These are phyloP conservation scores for Lycium barbarum DNA, from an alignment of 257 asterid genomes.

Conservation along the genomic window DNA sequence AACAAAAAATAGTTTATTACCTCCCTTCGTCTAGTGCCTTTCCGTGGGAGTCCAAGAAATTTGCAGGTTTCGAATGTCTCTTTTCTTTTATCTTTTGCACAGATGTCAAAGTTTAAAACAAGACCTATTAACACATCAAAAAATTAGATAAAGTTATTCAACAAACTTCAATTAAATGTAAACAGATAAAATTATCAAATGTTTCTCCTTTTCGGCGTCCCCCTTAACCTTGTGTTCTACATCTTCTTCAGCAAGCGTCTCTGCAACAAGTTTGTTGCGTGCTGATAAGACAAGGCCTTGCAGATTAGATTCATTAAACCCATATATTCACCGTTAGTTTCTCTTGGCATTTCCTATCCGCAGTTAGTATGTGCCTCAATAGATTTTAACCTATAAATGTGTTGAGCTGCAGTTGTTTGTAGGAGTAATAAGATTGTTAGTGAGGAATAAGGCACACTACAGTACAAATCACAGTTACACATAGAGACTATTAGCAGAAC, in stretches of 20 bases:
- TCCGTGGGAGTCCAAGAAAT: slow-evolving; percentile 71
- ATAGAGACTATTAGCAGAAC: too few relatives aligned
- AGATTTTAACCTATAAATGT: too few relatives aligned
- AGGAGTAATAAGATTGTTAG: too few relatives aligned
- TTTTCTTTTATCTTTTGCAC: slow-evolving; percentile 70
- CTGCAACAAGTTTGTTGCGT: slow-evolving; percentile 76
- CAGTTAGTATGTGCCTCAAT: neutral
- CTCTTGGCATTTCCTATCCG: too few relatives aligned
- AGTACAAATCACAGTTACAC: too few relatives aligned
- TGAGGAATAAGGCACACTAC: too few relatives aligned
- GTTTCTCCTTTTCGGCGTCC: slow-evolving; percentile 86
- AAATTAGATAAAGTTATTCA: neutral
- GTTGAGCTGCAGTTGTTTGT: too few relatives aligned
- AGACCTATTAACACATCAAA: neutral
- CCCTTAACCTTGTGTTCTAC: slow-evolving; percentile 75
- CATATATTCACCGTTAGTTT: slow-evolving; percentile 13
- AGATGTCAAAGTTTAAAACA: slow-evolving; percentile 26
- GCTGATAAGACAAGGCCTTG: slow-evolving; percentile 97
- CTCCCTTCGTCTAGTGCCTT: slow-evolving; percentile 91
- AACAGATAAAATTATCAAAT: slow-evolving; percentile 53
- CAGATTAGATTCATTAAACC: slow-evolving; percentile 31
- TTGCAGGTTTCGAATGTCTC: slow-evolving; percentile 81
- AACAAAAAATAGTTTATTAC: slow-evolving; percentile 42
- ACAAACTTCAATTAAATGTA: slow-evolving; percentile 5
- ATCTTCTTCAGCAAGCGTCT: slow-evolving; percentile 91